Conservation (phyloP, 1,284 basidiomycete species). For the Pseudozyma sp. region DNA sequence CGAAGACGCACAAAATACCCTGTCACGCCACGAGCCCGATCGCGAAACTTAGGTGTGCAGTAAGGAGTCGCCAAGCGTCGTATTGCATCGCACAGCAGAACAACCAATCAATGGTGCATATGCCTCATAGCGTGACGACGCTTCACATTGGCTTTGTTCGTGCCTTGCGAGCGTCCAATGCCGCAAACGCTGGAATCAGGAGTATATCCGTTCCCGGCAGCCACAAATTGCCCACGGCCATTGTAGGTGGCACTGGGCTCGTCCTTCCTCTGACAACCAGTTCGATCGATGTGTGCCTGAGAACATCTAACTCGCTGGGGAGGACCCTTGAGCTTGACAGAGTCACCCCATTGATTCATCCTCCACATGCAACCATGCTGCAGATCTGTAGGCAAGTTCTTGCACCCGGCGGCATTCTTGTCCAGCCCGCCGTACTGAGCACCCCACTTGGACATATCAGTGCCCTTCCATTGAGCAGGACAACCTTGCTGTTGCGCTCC, state of each 20-base stretch:
- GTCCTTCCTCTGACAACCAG: slow-evolving; percentile 44
- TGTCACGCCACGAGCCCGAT: not conserved
- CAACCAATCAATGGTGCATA: not conserved
- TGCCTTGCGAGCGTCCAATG: slow-evolving; percentile 11
- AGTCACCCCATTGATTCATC: slow-evolving; percentile 39
- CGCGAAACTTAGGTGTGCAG: not conserved
- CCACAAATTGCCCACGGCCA: not conserved
- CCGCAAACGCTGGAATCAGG: slow-evolving; percentile 34
- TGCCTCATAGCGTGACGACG: not conserved
- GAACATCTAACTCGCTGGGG: slow-evolving; percentile 34
- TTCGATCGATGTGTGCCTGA: slow-evolving; percentile 42
- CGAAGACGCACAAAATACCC: not conserved
- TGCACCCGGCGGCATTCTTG: slow-evolving; percentile 21
- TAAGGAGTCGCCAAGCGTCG: not conserved
- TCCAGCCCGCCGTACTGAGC: slow-evolving; percentile 41
- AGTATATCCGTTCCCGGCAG: slow-evolving; percentile 29
- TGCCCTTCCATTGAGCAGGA: slow-evolving; percentile 25
- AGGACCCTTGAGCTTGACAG: slow-evolving; percentile 16
- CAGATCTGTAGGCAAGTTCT: slow-evolving; percentile 29
- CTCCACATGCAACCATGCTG: slow-evolving; percentile 42
- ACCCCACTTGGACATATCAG: slow-evolving; percentile 33
- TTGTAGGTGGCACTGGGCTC: slow-evolving; percentile 8
- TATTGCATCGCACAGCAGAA: not conserved
- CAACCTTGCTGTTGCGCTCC: slow-evolving; percentile 31
- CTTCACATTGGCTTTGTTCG: not conserved